These are phyloP conservation scores for Rhodotorula sp. DNA, from an alignment of 1,284 basidiomycete species.

Conservation along the genomic window DNA sequence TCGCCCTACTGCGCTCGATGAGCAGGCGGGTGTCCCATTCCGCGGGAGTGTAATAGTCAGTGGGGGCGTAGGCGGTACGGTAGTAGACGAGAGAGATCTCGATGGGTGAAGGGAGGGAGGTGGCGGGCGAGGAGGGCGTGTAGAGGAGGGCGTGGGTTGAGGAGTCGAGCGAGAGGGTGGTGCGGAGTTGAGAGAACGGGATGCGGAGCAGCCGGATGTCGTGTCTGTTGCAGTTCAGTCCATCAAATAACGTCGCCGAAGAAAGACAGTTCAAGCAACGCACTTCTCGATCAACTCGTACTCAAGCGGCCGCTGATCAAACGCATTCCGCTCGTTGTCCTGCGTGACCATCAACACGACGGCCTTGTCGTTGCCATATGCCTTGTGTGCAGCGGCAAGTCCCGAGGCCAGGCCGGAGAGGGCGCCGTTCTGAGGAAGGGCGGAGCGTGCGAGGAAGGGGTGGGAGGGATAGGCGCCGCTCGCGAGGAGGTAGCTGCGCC, in stretches of 20 bases:
- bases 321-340: slow-evolving; percentile 87
- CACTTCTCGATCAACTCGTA: slow-evolving; percentile 76
- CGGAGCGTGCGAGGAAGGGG: slow-evolving; percentile 54
- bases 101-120: slow-evolving; percentile 42
- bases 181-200: slow-evolving; percentile 58
- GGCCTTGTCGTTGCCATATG: slow-evolving; percentile 68
- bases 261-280: slow-evolving; percentile 37
- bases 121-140: slow-evolving; percentile 6
- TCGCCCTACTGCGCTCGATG: slow-evolving; percentile 75
- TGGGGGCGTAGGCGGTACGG: slow-evolving; percentile 81
- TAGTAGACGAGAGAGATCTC: slow-evolving; percentile 85
- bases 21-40: slow-evolving; percentile 69
- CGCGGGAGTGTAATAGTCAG: slow-evolving; percentile 64
- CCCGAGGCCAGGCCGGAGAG: slow-evolving; percentile 70
- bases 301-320: slow-evolving; percentile 88
- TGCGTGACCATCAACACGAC: slow-evolving; percentile 85
- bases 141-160: slow-evolving; percentile 37
- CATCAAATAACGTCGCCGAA: neutral
- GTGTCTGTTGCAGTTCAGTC: slow-evolving; percentile 57
- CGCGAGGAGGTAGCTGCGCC: slow-evolving; percentile 57
- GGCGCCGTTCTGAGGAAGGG: slow-evolving; percentile 74
- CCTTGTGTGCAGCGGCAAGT: slow-evolving; percentile 73
- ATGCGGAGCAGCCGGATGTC: slow-evolving; percentile 69
- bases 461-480: slow-evolving; percentile 65
- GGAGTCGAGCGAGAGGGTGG: slow-evolving; percentile 14